phyloP scores from a whole-genome alignment of 208 protist species.

The Angomonas desouzai region DNA sequence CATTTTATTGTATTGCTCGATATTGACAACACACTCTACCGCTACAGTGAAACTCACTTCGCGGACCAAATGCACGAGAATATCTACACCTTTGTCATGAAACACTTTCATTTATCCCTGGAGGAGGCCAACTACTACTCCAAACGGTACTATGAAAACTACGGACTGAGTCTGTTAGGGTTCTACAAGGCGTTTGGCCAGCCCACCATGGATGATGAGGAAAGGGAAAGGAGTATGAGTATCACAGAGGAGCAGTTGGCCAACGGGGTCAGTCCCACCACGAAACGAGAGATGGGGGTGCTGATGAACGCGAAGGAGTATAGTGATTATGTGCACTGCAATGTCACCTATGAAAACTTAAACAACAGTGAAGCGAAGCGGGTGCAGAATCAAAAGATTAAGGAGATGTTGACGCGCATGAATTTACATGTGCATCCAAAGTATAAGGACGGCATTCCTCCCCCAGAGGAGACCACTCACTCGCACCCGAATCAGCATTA shows the following conservation, averaged over 20 bases:
- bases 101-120: conserved; percentile 23
- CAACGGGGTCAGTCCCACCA: background rate
- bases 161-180: conserved; percentile 60
- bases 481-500: conserved; percentile 14
- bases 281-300: background rate
- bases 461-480: too few relatives aligned
- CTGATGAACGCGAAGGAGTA: conserved; percentile 49
- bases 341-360: conserved; percentile 28
- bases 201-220: background rate
- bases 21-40: conserved; percentile 80
- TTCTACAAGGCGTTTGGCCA: conserved; percentile 12
- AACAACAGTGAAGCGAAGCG: background rate
- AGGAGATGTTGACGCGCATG: conserved; percentile 2
- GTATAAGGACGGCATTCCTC: too few relatives aligned
- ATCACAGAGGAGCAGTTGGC: background rate
- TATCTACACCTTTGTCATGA: conserved; percentile 40
- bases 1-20: conserved; percentile 64
- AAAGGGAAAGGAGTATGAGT: conserved; percentile 44
- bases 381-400: background rate
- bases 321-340: conserved; percentile 62
- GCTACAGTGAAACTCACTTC: conserved; percentile 47
- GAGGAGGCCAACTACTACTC: conserved; percentile 36
- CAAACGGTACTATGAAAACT: conserved; percentile 36
- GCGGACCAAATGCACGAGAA: conserved; percentile 43
- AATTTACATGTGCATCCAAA: background rate